phyloP scores from a whole-genome alignment of 768 basidiomycete genomes.

The Leccinum subgranulosum region DNA sequence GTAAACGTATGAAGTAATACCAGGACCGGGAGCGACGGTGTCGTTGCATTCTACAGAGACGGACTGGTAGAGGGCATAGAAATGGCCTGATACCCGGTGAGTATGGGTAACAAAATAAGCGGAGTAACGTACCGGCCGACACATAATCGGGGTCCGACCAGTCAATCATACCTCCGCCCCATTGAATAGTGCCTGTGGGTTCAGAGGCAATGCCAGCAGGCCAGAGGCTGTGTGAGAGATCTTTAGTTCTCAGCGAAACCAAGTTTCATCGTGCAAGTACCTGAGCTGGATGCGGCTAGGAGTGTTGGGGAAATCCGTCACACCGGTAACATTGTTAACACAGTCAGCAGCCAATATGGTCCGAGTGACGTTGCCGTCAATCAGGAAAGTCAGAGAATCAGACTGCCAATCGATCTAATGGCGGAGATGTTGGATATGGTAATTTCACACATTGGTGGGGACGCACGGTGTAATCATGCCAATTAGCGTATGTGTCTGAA shows the following conservation, averaged over 20 bases:
- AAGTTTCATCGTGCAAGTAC: slow-evolving; percentile 30
- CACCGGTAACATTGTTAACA: slow-evolving; percentile 47
- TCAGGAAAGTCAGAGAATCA: slow-evolving; percentile 57
- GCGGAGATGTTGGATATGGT: neutral
- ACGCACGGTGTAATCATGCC: slow-evolving; percentile 74
- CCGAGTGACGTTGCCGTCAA: slow-evolving; percentile 72
- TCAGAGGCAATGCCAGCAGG: slow-evolving; percentile 68
- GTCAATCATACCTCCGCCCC: slow-evolving; percentile 83
- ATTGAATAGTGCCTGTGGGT: slow-evolving; percentile 67
- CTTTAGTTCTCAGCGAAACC: slow-evolving; percentile 2
- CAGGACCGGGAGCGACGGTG: slow-evolving; percentile 37
- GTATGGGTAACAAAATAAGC: neutral
- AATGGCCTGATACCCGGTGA: slow-evolving; percentile 48
- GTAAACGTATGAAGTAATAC: slow-evolving; percentile 65
- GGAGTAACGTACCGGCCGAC: slow-evolving; percentile 46
- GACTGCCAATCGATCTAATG: slow-evolving; percentile 79
- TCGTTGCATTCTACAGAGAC: slow-evolving; percentile 65
- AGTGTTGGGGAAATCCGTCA: slow-evolving; percentile 67
- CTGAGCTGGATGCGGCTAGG: slow-evolving; percentile 81
- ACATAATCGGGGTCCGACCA: slow-evolving; percentile 78
- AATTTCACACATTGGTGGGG: neutral
- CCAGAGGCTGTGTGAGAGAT: slow-evolving; percentile 52
- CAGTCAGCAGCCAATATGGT: slow-evolving; percentile 61
- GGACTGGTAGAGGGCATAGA: slow-evolving; percentile 61
- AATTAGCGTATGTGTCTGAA: slow-evolving; percentile 64